phyloP scores from a whole-genome alignment of 2,329 filamentous ascomycete genomes.

The Seiridium cupressi region DNA sequence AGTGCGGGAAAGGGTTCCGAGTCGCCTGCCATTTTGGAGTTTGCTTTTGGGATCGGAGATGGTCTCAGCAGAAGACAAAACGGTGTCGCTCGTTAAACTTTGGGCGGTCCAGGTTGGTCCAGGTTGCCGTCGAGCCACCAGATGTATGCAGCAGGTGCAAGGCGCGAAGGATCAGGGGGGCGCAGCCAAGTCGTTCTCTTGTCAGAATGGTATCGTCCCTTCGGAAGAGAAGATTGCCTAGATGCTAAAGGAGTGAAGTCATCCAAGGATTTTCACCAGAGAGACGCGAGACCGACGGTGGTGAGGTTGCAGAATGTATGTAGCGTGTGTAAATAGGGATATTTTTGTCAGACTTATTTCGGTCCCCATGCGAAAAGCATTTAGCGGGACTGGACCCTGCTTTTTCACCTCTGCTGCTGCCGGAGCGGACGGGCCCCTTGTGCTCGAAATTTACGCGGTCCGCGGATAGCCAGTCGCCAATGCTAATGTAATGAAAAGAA shows the following conservation, averaged over 20 bases:
- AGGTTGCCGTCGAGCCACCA: too few species aligned
- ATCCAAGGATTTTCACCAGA: constrained; percentile 12
- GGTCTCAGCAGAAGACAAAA: not conserved
- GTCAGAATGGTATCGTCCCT: not conserved
- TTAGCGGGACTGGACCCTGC: not conserved
- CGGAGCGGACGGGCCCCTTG: too few species aligned
- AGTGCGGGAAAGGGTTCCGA: constrained; percentile 57
- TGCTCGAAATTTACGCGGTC: not conserved
- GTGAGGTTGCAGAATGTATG: too few species aligned
- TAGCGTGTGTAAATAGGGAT: not conserved
- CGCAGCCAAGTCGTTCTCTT: not conserved
- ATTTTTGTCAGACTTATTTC: not conserved
- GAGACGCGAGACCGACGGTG: not conserved
- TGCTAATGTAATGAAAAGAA: not conserved
- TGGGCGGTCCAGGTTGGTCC: too few species aligned
- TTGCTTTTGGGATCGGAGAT: not conserved
- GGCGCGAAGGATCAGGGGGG: not conserved
- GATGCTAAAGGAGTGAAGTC: constrained; percentile 29
- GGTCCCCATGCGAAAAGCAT: not conserved
- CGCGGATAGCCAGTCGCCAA: not conserved
- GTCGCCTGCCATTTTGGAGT: constrained; percentile 35
- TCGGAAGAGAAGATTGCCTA: constrained; percentile 5
- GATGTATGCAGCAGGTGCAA: too few species aligned
- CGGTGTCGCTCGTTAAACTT: not conserved
- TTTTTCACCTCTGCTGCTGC: not conserved